Base-by-base conservation (phyloP, 176 grass and related monocot genomes). In the Aegilops sharonensis region DNA sequence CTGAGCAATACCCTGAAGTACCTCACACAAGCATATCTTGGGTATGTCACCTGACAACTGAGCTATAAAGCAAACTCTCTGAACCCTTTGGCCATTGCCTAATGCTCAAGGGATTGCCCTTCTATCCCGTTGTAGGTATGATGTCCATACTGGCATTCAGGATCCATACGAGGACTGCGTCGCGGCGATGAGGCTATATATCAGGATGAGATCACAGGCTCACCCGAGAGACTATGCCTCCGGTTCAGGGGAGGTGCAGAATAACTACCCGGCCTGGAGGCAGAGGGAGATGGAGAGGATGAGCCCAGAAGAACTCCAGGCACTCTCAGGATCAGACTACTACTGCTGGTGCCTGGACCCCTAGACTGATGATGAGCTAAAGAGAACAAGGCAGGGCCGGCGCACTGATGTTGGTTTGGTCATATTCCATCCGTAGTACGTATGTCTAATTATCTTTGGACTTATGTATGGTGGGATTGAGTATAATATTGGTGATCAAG, bases 291-390 rank as follows among this genome's bases (percentile, higher is more conserved):
- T 98, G 27, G 95, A 95, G 87, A 95, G 89, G 91, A 98, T 98
- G 93, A 87, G 91, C 34, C 89, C 95, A 20, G 93, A 98, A 72
- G 89, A 92, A 23, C 88, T 98, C 79, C 36, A 93, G 42, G 66
- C 90, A 21, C 93, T 95, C 66, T 98, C 95, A 59, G 89, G 37
- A 85, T 98, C 95, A 36, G 93, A 98, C 39, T 98, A 92, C 89
- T 93, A 95, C 34, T 98, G 95, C 72, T 98, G 95, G 95, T 98
- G 95, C 85, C 77, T 98, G 79, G 95, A 95, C 66, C 90, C 83
- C 68, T 91, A 56, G 78, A 82, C 15, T 71, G 71, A 85, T 43
- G 2, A 88, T 45, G 3, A 42, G 40, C 32, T 82, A 24, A 88
- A 77, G 40, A 11, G 78, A 91, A 91, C 69, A 88, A 88, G 52